These are phyloP conservation scores for Castanospermum australe DNA, from an alignment of 306 rosid species.

Conservation along the genomic window DNA sequence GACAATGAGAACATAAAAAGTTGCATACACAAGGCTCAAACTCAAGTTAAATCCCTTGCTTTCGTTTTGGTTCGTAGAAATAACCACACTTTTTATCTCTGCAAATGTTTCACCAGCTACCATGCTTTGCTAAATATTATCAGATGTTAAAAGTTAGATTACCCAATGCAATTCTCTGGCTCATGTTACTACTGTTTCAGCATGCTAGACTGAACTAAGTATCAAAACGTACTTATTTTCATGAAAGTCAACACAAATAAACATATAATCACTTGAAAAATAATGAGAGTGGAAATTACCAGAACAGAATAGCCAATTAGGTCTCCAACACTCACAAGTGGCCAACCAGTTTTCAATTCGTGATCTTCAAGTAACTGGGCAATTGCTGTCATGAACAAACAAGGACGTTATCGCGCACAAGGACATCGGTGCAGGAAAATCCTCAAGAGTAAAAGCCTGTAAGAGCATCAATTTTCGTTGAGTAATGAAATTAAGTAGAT, in stretches of 20 bases:
- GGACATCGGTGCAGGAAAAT: conserved; percentile 85
- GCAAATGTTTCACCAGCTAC: neutral
- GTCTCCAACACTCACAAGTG: conserved; percentile 36
- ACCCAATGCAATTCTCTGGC: neutral
- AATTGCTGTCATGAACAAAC: conserved; percentile 47
- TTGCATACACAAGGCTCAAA: neutral
- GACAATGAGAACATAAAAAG: neutral
- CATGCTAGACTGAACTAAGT: neutral
- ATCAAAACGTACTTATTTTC: neutral
- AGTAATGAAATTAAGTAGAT: neutral
- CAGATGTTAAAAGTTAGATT: neutral
- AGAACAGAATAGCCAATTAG: conserved; percentile 49
- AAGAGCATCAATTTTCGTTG: neutral
- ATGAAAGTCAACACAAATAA: neutral
- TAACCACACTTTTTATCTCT: neutral
- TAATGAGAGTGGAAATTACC: conserved; percentile 40
- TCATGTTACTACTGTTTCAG: neutral
- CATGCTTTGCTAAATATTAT: neutral
- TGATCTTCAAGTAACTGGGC: conserved; percentile 40
- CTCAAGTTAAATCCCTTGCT: neutral
- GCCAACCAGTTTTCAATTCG: conserved; percentile 39
- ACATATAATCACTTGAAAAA: neutral
- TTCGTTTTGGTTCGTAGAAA: neutral
- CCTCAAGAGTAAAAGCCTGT: conserved; percentile 66
- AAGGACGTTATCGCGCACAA: conserved; percentile 68